Conservation (phyloP, 805 yeast species). For the Metschnikowia corniflorae region DNA sequence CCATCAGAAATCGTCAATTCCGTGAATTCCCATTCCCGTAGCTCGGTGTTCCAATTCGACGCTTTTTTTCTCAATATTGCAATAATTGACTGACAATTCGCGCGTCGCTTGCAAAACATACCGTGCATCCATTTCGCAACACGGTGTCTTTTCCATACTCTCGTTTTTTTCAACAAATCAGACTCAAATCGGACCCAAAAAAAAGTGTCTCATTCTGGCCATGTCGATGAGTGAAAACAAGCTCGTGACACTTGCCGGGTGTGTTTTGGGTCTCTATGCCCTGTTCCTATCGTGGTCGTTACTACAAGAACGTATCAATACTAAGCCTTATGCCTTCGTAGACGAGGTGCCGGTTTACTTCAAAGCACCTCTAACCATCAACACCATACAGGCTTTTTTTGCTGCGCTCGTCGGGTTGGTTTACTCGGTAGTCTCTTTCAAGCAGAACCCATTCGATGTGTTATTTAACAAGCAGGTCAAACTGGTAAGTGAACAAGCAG, state of each 20-base stretch:
- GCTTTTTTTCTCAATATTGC: too few relatives aligned
- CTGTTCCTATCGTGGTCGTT: slow-evolving; percentile 91
- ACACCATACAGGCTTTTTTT: slow-evolving; percentile 66
- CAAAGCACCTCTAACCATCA: slow-evolving; percentile 76
- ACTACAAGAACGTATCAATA: slow-evolving; percentile 82
- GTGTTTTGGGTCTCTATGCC: slow-evolving; percentile 67
- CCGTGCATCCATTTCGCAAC: not conserved
- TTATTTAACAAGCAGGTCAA: not conserved
- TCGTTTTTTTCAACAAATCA: too few relatives aligned
- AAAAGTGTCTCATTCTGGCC: not conserved
- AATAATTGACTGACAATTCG: too few relatives aligned
- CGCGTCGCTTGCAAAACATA: too few relatives aligned
- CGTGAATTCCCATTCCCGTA: too few relatives aligned
- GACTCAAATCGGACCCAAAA: too few relatives aligned
- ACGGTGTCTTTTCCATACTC: not conserved
- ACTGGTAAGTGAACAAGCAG: not conserved
- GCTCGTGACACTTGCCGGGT: slow-evolving; percentile 25
- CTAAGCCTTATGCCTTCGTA: slow-evolving; percentile 64
- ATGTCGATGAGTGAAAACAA: slow-evolving; percentile 8
- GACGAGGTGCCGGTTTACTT: slow-evolving; percentile 42
- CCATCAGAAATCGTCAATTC: too few relatives aligned
- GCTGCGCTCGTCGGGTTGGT: slow-evolving; percentile 67
- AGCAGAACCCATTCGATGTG: slow-evolving; percentile 13
- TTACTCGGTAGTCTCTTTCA: slow-evolving; percentile 45
- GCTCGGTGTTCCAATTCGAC: too few relatives aligned